Percentiles rank a stretch among this genome's conserved stretches.
Conservation (phyloP, 1,139 yeast species). For the Suzukiozyma palmioleophila region DNA sequence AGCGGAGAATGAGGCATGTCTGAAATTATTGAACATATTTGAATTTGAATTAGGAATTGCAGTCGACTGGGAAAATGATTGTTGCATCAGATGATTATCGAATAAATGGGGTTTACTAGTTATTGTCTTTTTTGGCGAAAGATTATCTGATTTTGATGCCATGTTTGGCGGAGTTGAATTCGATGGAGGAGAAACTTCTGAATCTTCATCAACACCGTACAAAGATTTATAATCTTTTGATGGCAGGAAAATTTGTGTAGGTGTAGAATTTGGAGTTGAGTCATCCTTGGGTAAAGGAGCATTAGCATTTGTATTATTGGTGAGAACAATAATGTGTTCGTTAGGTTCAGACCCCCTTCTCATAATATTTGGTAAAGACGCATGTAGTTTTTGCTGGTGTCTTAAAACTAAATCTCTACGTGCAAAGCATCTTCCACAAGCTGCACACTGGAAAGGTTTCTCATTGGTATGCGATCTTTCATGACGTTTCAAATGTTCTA, state of each 20-base stretch:
- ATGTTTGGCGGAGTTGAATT: slow-evolving; percentile 4
- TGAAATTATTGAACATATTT: slow-evolving; percentile 11
- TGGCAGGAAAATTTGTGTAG: slow-evolving; percentile 2
- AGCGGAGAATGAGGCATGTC: slow-evolving; percentile 84
- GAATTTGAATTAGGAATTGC: slow-evolving; percentile 6
- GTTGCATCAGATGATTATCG: slow-evolving; percentile 5
- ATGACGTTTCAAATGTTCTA: slow-evolving; percentile 92
- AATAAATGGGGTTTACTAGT: slow-evolving; percentile 3
- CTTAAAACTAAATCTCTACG: slow-evolving; percentile 45
- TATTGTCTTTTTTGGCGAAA: background rate
- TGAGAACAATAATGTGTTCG: slow-evolving; percentile 42
- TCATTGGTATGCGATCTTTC: slow-evolving; percentile 95
- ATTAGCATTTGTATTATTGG: slow-evolving; percentile 40
- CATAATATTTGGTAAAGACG: slow-evolving; percentile 21
- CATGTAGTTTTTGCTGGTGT: slow-evolving; percentile 42
- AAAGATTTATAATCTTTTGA: slow-evolving; percentile 2
- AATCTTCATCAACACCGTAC: slow-evolving; percentile 4
- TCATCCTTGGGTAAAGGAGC: slow-evolving; percentile 34
- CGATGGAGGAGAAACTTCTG: slow-evolving; percentile 2
- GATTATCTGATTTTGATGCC: slow-evolving; percentile 3
- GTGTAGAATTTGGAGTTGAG: slow-evolving; percentile 5
- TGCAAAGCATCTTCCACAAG: slow-evolving; percentile 49
- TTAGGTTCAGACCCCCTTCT: slow-evolving; percentile 18
- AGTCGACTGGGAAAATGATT: slow-evolving; percentile 3
- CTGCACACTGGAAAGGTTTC: slow-evolving; percentile 73